Percentiles rank a stretch among this genome's conserved stretches.
phyloP scores from a whole-genome alignment of 31 red algal species.

The Porphyra umbilicalis region DNA sequence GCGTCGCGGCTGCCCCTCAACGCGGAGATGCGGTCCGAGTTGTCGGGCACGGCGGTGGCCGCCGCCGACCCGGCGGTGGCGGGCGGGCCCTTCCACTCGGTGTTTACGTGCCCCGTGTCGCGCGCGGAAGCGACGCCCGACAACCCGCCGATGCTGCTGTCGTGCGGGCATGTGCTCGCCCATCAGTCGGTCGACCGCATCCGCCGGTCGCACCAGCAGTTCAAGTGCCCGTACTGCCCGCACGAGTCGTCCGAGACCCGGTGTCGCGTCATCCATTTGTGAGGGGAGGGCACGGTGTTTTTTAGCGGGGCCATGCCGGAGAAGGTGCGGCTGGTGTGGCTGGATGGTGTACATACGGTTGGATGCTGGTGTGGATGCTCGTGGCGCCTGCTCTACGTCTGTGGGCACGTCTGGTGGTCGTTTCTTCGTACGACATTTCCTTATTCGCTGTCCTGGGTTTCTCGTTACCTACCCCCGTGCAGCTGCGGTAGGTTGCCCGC shows the following conservation, averaged over 20 bases:
- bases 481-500: no score
- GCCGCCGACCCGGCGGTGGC: slow-evolving; percentile 2
- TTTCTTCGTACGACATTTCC: no score
- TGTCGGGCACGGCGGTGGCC: not conserved
- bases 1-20: not conserved
- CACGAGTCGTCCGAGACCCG: slow-evolving; percentile 26
- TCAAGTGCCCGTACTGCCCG: slow-evolving; percentile 87
- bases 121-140: slow-evolving; percentile 40
- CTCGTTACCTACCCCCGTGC: no score
- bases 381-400: no score
- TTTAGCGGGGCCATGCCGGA: no score
- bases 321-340: no score
- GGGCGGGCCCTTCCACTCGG: slow-evolving; percentile 59
- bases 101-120: slow-evolving; percentile 78
- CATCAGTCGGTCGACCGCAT: slow-evolving; percentile 54
- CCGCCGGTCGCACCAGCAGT: slow-evolving; percentile 40
- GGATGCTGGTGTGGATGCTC: no score
- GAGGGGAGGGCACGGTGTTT: not conserved
- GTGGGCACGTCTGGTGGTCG: no score
- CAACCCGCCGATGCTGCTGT: slow-evolving; percentile 67
- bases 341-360: no score
- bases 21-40: not conserved
- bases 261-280: slow-evolving; percentile 18
- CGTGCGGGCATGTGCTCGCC: slow-evolving; percentile 70
- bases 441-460: no score